These are phyloP conservation scores for Arabidopsis lyrata DNA, from an alignment of 441 rosid species.

Conservation along the genomic window DNA sequence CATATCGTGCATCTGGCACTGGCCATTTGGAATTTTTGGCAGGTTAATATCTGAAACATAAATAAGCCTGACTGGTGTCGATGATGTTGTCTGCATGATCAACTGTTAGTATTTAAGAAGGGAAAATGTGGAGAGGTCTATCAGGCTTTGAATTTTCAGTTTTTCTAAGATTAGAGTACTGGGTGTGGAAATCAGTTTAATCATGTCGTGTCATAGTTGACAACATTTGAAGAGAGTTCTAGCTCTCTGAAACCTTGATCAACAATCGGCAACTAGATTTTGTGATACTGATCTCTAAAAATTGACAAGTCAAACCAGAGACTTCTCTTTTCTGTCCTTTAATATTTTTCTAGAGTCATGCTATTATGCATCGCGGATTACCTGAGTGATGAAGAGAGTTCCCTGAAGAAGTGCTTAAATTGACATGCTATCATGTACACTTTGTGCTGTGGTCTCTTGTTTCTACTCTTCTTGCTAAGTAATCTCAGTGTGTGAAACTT, in stretches of 20 bases:
- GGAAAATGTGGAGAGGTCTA: neutral
- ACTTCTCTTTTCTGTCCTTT: neutral
- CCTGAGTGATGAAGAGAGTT: constrained; percentile 8
- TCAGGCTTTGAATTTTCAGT: constrained; percentile 3
- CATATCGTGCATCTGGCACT: constrained; percentile 91
- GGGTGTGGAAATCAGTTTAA: neutral
- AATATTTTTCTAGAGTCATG: neutral
- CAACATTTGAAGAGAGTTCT: constrained; percentile 7
- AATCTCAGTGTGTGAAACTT: constrained; percentile 29
- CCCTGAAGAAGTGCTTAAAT: neutral
- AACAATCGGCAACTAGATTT: neutral
- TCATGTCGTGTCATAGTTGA: constrained; percentile 14
- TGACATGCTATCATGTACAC: neutral
- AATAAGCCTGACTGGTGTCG: neutral
- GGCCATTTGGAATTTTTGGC: constrained; percentile 93
- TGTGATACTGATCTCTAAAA: neutral
- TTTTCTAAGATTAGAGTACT: neutral
- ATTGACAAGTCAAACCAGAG: neutral
- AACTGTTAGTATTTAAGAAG: neutral
- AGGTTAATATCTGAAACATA: constrained; percentile 53
- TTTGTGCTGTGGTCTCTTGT: neutral
- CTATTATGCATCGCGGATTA: neutral
- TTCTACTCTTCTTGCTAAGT: neutral
- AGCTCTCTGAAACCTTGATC: constrained; percentile 6
- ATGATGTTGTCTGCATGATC: neutral